Base-by-base conservation (phyloP, 495 filamentous ascomycete genomes). In the Bombardia bombarda region DNA sequence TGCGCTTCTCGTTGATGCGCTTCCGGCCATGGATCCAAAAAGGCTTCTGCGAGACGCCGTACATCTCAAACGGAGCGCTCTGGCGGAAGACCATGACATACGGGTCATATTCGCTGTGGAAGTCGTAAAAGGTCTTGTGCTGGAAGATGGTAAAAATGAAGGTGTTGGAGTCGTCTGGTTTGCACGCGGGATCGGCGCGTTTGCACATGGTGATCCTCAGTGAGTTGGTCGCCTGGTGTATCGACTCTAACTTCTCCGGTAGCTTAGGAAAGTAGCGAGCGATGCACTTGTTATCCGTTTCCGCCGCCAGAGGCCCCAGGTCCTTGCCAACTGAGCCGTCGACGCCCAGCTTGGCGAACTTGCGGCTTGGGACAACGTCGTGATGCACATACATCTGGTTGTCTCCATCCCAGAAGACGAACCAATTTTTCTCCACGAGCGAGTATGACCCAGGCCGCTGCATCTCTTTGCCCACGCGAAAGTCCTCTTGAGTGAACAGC, bases 171-270 rank as follows among this genome's bases (percentile, higher is more conserved):
- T 57, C 58, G 38, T 46, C 55, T 0, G 61, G 53, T 10, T 46
- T 16, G 57, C 75, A 79, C 0, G 7, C 16, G 7, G 52, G 53
- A 32, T 76, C 73, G n/a, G 60, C 46, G 2, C 70, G 68, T 12
- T 58, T 51, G 52, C 75, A 79, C 16, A 74, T 52, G 12, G 73
- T 77, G 23, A 79, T 50, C 2, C 62, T 53, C 0, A 79, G 63
- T 18, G 72, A 72, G 55, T 79, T 79, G 19, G 73, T 75, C 16
- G 73, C 69, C 56, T 79, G 74, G 49, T 77, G 75, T 41, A 77
- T 66, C 1, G 61, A 65, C 50, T 74, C 71, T 21, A 49, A 28
- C 3, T 59, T 4, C 1, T 40, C 13, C 3, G 48, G 40, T 1
- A 61, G 18, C 28, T 46, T 36, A 1, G 70, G 72, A 17, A 74